Evolutionary conservation across 352 stramenopile species (phyloP), one percentile per base, ranked within the genome.

Genomic region (Peronosclerospora sorghi): DNA sequence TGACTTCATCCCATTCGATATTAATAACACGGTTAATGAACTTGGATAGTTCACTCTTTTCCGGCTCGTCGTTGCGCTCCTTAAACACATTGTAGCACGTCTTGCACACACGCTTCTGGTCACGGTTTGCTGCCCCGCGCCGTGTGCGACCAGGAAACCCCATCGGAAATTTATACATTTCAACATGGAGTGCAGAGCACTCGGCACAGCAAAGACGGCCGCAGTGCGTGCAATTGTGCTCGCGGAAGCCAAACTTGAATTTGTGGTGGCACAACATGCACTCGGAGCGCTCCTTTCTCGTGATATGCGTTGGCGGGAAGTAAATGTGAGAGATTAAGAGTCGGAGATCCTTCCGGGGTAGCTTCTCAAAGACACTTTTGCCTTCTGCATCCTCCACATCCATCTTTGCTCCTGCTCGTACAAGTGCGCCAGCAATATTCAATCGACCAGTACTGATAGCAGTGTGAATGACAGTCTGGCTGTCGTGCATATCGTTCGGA

Each of bases 1-100:
- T 92, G n/a, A 92, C 74, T 42, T 92, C 79, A 62, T 92, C 79
- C 79, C 79, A 92, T 43, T 92, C 79, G 42, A 92, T 67, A 48
- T 82, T 82, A 35, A 92, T 86, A 37, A 89, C 68, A 42, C 79
- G 76, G 35, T 70, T 78, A 8, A 92, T 60, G 49, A 92, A 92
- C 45, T 59, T 63, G 37, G 47, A 73, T 46, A 83, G 60, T 29
- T 76, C 54, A 43, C 51, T 59, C 60, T 81, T 83, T 29, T 83
- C 63, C 26, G 72, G 69, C 14, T 81, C 50, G 5, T 80, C 73
- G 12, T 65, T 70, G 51, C 79, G 79, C 59, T 89, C 79, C 52
- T 87, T 88, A 48, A 92, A 87, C 30, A 86, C 62, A 44, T 75
- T 76, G 50, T 67, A 92, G 60, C 79, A 92, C 41, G 77, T 89